Evolutionary conservation across 805 yeast species (phyloP).

Genomic region (Cyberlindnera samutprakarnensis): DNA sequence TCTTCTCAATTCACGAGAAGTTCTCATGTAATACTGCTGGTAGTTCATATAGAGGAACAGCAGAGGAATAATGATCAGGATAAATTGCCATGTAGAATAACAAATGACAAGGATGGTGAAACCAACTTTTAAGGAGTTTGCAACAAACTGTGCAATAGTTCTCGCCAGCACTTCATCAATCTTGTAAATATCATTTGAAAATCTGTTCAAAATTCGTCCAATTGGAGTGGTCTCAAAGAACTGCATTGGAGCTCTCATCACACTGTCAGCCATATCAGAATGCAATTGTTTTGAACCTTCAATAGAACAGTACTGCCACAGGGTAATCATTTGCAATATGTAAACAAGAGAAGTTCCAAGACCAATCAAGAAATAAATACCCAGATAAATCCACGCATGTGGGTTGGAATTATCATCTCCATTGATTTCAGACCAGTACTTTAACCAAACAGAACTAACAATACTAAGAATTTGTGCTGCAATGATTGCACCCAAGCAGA

Average conservation of each 20-base stretch:
- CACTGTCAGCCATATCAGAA: conserved; percentile 62
- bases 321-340: conserved; percentile 56
- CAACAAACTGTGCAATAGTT: conserved; percentile 62
- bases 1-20: conserved; percentile 79
- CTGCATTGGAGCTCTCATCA: conserved; percentile 87
- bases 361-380: conserved; percentile 72
- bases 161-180: conserved; percentile 75
- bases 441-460: conserved; percentile 81
- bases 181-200: conserved; percentile 84
- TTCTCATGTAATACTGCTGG: conserved; percentile 67
- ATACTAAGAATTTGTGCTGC: conserved; percentile 55
- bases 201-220: conserved; percentile 86
- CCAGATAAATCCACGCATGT: conserved; percentile 59
- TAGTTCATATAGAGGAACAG: conserved; percentile 57
- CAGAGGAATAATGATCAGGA: conserved; percentile 66
- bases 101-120: conserved; percentile 78
- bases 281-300: conserved; percentile 75
- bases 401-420: conserved; percentile 65
- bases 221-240: conserved; percentile 95
- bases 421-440: conserved; percentile 95
- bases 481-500: conserved; percentile 51
- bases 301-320: conserved; percentile 79
- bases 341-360: conserved; percentile 52
- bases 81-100: conserved; percentile 81
- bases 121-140: conserved; percentile 51